These are phyloP conservation scores for Jackrogersella minutella DNA, from an alignment of 495 filamentous ascomycete genomes.

Conservation along the genomic window DNA sequence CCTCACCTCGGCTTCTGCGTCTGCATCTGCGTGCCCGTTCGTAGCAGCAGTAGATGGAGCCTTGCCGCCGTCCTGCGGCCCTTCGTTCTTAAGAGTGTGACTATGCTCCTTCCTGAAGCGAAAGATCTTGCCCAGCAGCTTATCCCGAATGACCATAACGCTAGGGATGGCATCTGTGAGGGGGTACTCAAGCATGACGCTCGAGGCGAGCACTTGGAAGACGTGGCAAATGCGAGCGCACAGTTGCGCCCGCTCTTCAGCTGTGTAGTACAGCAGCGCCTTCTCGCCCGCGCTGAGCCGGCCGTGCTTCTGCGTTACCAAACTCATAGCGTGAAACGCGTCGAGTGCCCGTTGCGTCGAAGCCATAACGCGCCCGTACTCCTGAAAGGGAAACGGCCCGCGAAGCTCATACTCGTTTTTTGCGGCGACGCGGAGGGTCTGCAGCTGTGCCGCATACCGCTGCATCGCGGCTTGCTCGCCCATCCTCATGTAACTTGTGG, in stretches of 20 bases:
- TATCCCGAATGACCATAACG: constrained; percentile 78
- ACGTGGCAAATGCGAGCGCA: constrained; percentile 91
- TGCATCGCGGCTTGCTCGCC: constrained; percentile 77
- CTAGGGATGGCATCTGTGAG: constrained; percentile 87
- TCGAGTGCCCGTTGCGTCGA: constrained; percentile 86
- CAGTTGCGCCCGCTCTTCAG: constrained; percentile 77
- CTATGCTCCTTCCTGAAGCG: constrained; percentile 76
- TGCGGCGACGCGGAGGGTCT: constrained; percentile 76
- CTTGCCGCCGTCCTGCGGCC: constrained; percentile 27
- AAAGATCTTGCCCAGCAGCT: constrained; percentile 88
- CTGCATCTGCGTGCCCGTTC: constrained; percentile 35
- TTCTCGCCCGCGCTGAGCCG: constrained; percentile 80
- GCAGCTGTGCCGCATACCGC: constrained; percentile 66
- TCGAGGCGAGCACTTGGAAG: constrained; percentile 90
- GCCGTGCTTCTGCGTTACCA: constrained; percentile 84
- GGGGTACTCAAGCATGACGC: constrained; percentile 92
- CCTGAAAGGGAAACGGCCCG: constrained; percentile 78
- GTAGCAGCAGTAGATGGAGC: constrained; percentile 3
- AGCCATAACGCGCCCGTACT: constrained; percentile 74
- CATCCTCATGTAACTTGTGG: constrained; percentile 77
- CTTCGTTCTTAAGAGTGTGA: constrained; percentile 37
- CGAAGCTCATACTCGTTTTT: constrained; percentile 82
- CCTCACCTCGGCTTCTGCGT: constrained; percentile 26
- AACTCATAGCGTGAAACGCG: constrained; percentile 93
- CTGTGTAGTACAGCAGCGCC: constrained; percentile 78